Evolutionary conservation across 305 asterid species (phyloP), one percentile per base, ranked within the genome.

Genomic region (Solanum hybrid): DNA sequence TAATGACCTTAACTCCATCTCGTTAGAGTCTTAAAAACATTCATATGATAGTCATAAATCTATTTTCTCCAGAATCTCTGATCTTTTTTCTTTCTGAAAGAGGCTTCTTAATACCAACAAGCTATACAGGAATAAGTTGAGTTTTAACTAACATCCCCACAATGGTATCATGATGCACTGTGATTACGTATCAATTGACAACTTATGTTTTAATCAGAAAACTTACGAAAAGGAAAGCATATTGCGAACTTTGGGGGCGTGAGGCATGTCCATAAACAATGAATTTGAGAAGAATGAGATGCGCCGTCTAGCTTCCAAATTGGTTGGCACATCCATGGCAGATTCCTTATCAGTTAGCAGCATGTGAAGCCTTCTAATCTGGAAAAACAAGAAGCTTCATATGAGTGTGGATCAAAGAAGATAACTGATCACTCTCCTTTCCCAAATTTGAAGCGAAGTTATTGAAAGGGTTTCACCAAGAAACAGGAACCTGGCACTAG

Each of bases 201-300:
- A 31, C 29, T 10, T 14, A 51, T 51, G 72, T 31, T 84, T 84
- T 20, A 46, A 31, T 20, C 87, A 91, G 91, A 84, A 81, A 82
- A 90, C 97, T 95, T 95, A 97, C 99, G 99, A 96, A 90, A 97
- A 97, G 89, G 99, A 96, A 86, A 96, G 93, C 99, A 97, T 97
- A 93, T 97, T 97, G 94, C 97, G 98, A 91, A 97, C 98, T 96
- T 96, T 97, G 71, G 99, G 99, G 90, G 99, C 96, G 14, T 86
- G 82, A 91, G 99, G 99, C 99, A 97, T 97, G 91, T 95, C 99
- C 99, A 97, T 97, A 89, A 96, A 97, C 94, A 97, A 90, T 36
- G 99, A 97, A 94, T 97, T 97, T 90, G 99, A 95, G 95, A 97
- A 97, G 92, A 96, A 97, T 40, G 99, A 95, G 88, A 97, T 96